Evolutionary conservation across 129 eudicot genomes (phyloP).

Genomic region (carrot (Daucus carota)): DH1_v3.0 NC_030385.2:36802001-36802500

Average conservation of each 20-base stretch:
- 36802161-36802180: constrained; percentile 22
- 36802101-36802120: constrained; percentile 4
- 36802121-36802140: constrained; percentile 14
- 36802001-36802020: too few species aligned
- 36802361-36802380: background rate
- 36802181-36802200: constrained; percentile 20
- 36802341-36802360: background rate
- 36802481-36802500: background rate
- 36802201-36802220: constrained; percentile 4
- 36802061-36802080: background rate
- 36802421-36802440: background rate
- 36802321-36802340: background rate
- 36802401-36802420: background rate
- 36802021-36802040: too few species aligned
- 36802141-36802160: constrained; percentile 20
- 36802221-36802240: background rate
- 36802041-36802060: background rate
- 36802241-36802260: background rate
- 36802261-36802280: background rate
- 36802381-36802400: background rate
- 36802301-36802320: background rate
- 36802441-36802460: background rate
- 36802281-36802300: background rate
- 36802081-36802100: background rate
- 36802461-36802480: background rate